Evolutionary conservation across 352 stramenopile species (phyloP), one percentile per base, ranked within the genome.

Genomic region (Pythium folliculosum): DNA sequence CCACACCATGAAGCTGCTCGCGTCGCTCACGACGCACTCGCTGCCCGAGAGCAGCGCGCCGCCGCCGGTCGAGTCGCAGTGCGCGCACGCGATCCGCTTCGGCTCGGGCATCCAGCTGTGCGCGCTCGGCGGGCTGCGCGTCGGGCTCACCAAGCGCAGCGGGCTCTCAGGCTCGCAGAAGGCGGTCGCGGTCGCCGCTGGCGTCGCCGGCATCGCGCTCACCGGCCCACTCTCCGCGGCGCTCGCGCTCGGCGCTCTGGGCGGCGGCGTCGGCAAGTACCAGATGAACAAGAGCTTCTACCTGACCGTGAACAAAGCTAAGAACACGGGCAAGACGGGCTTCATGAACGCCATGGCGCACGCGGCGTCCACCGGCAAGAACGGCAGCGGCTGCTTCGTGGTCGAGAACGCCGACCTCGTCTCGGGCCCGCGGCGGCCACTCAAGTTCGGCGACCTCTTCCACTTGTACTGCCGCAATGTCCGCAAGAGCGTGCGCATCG

Each of bases 231-330:
- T 89, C 17, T 85, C 79, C 12, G 77, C 79, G 5, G 73, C 84
- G 16, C 67, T 91, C 22, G 76, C 81, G 1, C 60, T 89, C 1
- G 81, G 81, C 14, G 83, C 79, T 0, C 60, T 91, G 8, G 77
- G 81, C 13, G 77, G 78, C 45, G 81, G 81, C 38, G 70, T 88
- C 9, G 77, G 79, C 55, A 88, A 84, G 72, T 89, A 89, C 60
- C 83, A 89, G 47, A 55, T 88, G 23, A 91, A 85, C 65, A 91
- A 89, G 63, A 73, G 77, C 30, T 74, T 73, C 25, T 88, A 82
- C 21, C 37, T 91, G 19, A 81, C 71, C 51, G 63, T 90, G 2
- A 75, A 67, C 60, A 82, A 83, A 48, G 65, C 77, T 0, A 45
- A 67, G 22, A 63, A 75, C 17, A 40, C 45, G 12, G 65, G 57